A percentile compares a stretch with the other conserved stretches of the same genome.
Evolutionary conservation across 306 rosid species (phyloP).

Genomic region (Quercus dentata): DNA sequence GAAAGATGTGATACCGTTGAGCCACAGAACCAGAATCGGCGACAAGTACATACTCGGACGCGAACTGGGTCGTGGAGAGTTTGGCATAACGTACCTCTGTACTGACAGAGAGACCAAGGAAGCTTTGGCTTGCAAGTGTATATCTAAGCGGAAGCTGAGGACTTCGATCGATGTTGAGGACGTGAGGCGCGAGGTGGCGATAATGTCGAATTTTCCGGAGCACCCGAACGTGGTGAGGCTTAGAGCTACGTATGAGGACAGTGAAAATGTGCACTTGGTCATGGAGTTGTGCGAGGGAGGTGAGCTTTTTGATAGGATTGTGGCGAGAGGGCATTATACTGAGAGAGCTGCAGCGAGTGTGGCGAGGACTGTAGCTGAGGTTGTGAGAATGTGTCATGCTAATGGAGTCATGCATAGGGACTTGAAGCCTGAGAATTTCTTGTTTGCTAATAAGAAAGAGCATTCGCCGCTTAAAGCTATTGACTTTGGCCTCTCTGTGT

Average conservation of each 20-base stretch:
- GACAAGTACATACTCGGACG: constrained; percentile 88
- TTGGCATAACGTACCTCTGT: constrained; percentile 90
- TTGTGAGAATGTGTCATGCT: constrained; percentile 78
- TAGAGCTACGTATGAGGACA: constrained; percentile 70
- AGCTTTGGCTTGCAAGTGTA: constrained; percentile 89
- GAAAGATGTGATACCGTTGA: constrained; percentile 66
- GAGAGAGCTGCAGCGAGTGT: constrained; percentile 85
- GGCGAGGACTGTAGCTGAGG: constrained; percentile 72
- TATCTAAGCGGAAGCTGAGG: constrained; percentile 84
- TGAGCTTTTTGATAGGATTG: constrained; percentile 79
- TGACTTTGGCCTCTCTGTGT: constrained; percentile 79
- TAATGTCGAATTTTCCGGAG: constrained; percentile 79
- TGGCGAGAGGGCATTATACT: constrained; percentile 79
- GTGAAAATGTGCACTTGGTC: constrained; percentile 78
- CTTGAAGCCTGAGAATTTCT: constrained; percentile 84
- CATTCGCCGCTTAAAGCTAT: constrained; percentile 76
- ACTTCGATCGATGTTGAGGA: constrained; percentile 82
- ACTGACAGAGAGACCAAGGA: constrained; percentile 85
- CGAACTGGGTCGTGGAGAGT: constrained; percentile 97
- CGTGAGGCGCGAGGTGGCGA: constrained; percentile 81
- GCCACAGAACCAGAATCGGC: constrained; percentile 70
- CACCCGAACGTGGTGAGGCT: constrained; percentile 74
- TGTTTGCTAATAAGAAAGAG: constrained; percentile 78
- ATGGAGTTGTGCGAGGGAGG: constrained; percentile 92
- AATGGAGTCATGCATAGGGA: constrained; percentile 88